Base-by-base conservation (phyloP, 2,329 filamentous ascomycete species). In the Fusarium azukiicola region DNA sequence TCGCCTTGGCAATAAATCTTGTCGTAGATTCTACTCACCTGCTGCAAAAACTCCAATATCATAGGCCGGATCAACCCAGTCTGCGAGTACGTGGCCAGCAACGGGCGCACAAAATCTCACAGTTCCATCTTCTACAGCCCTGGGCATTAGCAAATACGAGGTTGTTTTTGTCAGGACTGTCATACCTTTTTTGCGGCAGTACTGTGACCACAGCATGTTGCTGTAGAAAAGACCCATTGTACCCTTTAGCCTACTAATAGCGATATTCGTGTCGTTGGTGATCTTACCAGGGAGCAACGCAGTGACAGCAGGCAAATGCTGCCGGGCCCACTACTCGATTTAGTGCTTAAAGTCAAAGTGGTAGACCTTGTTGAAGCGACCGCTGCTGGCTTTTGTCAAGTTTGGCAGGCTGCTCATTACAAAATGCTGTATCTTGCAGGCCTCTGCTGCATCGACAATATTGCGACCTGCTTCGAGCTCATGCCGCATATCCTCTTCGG, bases 371-470 rank as follows among this genome's bases (percentile, higher is more conserved):
- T 50, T 68, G n/a, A 69, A 78, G 42, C 14, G 66, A 1, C 75
- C 75, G 8, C 40, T 19, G 47, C 73, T 79, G 1, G 69, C 73
- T 13, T 49, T 40, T 5, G 49, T 61, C 44, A 78, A 36, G 42
- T 76, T 67, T 6, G 75, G 77, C 23, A 79, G 52, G 23, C 75
- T 77, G 49, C 77, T 79, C 19, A 79, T 54, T 8, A 79, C 75
- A 64, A 79, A 79, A 49, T 79, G 75, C 23, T 74, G 9, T 49
- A 78, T 61, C 23, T 61, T 66, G 61, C 73, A 74, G 10, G 49
- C 16, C 21, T 74, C 64, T 9, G 75, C 77, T 16, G 75, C 73
- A 14, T 73, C 71, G 12, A 78, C 69, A 27, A 79, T 74, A 23
- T 78, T 79, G 14, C 61, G 23, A 16, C 77, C 75, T 23, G 77